Evolutionary conservation across 306 rosid genomes (phyloP).

Genomic region (Malus sylvestris): DNA sequence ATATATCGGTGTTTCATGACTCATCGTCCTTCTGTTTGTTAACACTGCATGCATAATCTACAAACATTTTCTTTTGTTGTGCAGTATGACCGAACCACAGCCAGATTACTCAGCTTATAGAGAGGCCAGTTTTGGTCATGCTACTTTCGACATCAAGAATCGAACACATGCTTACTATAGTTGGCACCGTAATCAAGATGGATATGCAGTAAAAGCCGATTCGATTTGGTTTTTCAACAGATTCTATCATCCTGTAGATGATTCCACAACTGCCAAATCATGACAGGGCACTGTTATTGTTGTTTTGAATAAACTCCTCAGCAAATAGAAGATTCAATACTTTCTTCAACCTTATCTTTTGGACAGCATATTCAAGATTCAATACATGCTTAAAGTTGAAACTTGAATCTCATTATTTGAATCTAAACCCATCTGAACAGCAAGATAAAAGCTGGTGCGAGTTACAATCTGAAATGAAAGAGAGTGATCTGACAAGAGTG

Average conservation of each 20-base stretch:
- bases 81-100: conserved; percentile 81
- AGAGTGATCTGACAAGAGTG: not conserved
- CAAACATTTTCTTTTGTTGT: conserved; percentile 7
- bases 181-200: conserved; percentile 84
- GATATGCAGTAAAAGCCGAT: conserved; percentile 65
- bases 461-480: not conserved
- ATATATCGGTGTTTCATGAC: not conserved
- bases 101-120: conserved; percentile 71
- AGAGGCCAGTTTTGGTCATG: conserved; percentile 91
- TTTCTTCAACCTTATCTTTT: not conserved
- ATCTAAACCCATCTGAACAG: not conserved
- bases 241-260: conserved; percentile 54
- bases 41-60: not conserved
- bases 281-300: conserved; percentile 7
- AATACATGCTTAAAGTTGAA: not conserved
- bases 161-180: conserved; percentile 70
- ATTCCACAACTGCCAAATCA: conserved; percentile 27
- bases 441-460: not conserved
- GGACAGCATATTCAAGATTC: not conserved
- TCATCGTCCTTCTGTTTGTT: not conserved
- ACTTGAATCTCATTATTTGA: not conserved
- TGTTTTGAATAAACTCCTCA: not conserved
- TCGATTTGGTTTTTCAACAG: conserved; percentile 64
- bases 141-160: conserved; percentile 64
- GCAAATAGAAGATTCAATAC: not conserved